Evolutionary conservation across 192 early-diverging fungal species (phyloP).

Genomic region (Pilaira anomala): DNA sequence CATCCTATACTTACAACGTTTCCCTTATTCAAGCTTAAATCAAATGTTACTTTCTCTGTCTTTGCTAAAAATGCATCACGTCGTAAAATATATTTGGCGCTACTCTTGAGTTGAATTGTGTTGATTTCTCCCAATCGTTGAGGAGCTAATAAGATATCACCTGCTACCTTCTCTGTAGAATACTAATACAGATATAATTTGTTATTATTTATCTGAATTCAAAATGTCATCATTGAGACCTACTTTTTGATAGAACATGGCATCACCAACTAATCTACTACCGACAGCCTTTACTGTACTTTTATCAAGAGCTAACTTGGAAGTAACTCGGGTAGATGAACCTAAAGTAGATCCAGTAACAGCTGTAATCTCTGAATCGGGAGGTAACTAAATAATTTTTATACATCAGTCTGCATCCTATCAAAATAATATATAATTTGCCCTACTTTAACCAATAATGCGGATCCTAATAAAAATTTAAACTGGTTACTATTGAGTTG

Average conservation of each 20-base stretch:
- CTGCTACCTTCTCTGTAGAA: slow-evolving; percentile 48
- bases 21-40: slow-evolving; percentile 36
- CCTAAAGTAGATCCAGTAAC: slow-evolving; percentile 50
- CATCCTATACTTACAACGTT: slow-evolving; percentile 35
- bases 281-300: slow-evolving; percentile 29
- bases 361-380: slow-evolving; percentile 51
- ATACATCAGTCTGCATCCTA: neutral
- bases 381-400: slow-evolving; percentile 40
- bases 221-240: neutral
- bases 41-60: slow-evolving; percentile 50
- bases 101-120: slow-evolving; percentile 54
- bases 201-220: neutral
- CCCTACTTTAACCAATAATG: slow-evolving; percentile 33
- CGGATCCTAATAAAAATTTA: no score
- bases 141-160: slow-evolving; percentile 68
- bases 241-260: slow-evolving; percentile 44
- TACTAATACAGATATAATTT: slow-evolving; percentile 42
- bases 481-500: no score
- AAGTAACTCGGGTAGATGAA: slow-evolving; percentile 42
- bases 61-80: slow-evolving; percentile 60
- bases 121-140: slow-evolving; percentile 59
- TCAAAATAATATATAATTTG: neutral
- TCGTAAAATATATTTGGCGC: slow-evolving; percentile 59
- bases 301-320: slow-evolving; percentile 32
- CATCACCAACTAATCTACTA: slow-evolving; percentile 32